Conservation (phyloP, 805 yeast genomes). For the Candida gorgasii region DNA sequence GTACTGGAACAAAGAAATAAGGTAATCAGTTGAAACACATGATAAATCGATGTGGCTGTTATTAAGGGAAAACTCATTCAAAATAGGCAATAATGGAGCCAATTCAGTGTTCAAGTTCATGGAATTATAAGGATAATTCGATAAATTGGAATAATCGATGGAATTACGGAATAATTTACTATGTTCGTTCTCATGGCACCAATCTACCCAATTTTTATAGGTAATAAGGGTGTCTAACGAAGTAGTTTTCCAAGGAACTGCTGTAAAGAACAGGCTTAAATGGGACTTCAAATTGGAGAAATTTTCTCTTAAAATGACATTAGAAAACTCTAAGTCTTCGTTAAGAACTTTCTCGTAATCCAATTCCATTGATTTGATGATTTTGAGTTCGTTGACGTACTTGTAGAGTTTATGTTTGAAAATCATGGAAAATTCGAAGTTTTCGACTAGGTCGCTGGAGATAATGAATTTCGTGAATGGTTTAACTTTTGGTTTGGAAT, state of each 20-base stretch:
- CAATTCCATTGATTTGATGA: constrained; percentile 13
- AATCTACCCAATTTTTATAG: constrained; percentile 16
- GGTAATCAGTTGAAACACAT: constrained; percentile 10
- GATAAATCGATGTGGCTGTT: constrained; percentile 13
- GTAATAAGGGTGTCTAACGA: constrained; percentile 12
- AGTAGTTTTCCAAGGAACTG: constrained; percentile 8
- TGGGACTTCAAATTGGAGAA: background rate
- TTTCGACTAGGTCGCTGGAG: constrained; percentile 16
- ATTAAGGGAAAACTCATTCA: constrained; percentile 10
- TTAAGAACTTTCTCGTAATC: constrained; percentile 3
- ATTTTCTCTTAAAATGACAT: constrained; percentile 1
- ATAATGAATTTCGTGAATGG: constrained; percentile 14
- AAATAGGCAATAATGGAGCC: constrained; percentile 10
- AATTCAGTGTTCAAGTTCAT: constrained; percentile 14
- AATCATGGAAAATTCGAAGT: constrained; percentile 24
- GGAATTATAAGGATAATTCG: constrained; percentile 12
- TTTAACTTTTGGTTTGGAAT: background rate
- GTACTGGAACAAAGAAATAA: constrained; percentile 8
- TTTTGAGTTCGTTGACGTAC: constrained; percentile 19
- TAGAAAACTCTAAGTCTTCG: constrained; percentile 6
- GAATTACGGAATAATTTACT: constrained; percentile 8
- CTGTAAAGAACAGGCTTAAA: constrained; percentile 1
- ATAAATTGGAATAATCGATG: constrained; percentile 16
- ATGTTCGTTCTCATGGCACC: constrained; percentile 15
- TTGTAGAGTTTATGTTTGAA: constrained; percentile 17